Percentiles rank a stretch among this genome's conserved stretches.
Conservation (phyloP, 768 basidiomycete species). For the Mycena filopes region DNA sequence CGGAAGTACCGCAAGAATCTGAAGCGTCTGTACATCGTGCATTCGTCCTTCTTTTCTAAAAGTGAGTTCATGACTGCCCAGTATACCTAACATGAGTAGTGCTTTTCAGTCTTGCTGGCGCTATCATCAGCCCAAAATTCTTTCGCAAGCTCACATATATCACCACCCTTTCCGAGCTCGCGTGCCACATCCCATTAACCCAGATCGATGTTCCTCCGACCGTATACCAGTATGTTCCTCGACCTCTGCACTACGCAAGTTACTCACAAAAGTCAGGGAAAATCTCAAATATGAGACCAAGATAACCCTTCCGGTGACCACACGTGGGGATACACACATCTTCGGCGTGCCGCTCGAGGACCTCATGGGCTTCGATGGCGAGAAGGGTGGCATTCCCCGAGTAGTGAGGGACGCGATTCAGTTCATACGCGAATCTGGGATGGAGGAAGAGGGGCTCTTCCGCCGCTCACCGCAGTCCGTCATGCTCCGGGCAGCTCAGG, state of each 20-base stretch:
- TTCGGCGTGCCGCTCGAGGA: conserved; percentile 88
- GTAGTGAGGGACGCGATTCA: conserved; percentile 82
- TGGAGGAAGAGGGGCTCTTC: conserved; percentile 84
- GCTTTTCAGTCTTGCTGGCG: conserved; percentile 89
- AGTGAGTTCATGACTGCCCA: conserved; percentile 56
- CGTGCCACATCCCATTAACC: conserved; percentile 80
- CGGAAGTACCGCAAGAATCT: conserved; percentile 90
- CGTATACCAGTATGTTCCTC: conserved; percentile 75
- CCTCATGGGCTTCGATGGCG: conserved; percentile 85
- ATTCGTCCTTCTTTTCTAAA: conserved; percentile 89
- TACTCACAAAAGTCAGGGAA: conserved; percentile 59
- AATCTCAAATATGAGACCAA: conserved; percentile 79
- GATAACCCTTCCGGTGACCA: conserved; percentile 72
- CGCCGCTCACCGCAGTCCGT: conserved; percentile 81
- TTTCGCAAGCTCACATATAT: conserved; percentile 86
- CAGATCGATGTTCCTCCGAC: conserved; percentile 89
- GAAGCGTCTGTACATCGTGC: conserved; percentile 89
- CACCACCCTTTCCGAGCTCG: conserved; percentile 81
- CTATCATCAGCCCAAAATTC: conserved; percentile 92
- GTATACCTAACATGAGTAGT: conserved; percentile 55
- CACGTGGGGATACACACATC: conserved; percentile 60
- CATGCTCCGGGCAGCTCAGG: conserved; percentile 77
- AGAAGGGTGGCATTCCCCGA: conserved; percentile 84
- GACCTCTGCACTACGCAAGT: not conserved
- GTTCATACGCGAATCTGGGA: conserved; percentile 73